Evolutionary conservation across 805 yeast species (phyloP).

Genomic region (Wickerhamomyces tratensis): DNA sequence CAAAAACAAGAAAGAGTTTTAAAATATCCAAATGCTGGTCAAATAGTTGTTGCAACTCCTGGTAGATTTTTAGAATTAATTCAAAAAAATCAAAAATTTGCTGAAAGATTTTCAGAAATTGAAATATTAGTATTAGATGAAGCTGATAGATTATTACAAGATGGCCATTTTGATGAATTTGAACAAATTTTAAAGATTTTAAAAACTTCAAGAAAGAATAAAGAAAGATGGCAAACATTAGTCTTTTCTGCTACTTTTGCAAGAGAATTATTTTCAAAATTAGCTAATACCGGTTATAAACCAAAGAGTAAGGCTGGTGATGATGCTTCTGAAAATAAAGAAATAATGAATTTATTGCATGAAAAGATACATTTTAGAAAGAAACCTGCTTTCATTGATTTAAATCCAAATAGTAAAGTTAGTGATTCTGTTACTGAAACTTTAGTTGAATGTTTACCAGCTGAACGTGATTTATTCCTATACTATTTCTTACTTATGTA

Average conservation of each 20-base stretch:
- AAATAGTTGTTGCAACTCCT: constrained; percentile 85
- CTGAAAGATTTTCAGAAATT: constrained; percentile 30
- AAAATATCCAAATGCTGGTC: constrained; percentile 54
- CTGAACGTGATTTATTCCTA: constrained; percentile 81
- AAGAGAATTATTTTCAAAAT: constrained; percentile 67
- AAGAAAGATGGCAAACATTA: constrained; percentile 62
- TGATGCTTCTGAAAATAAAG: constrained; percentile 31
- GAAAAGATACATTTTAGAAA: constrained; percentile 64
- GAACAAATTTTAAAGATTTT: constrained; percentile 69
- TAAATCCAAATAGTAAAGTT: constrained; percentile 76
- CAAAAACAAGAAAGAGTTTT: constrained; percentile 86
- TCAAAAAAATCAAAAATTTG: constrained; percentile 43
- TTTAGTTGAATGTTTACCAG: constrained; percentile 81
- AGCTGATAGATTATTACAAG: constrained; percentile 91
- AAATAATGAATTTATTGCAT: constrained; percentile 56
- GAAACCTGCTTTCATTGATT: constrained; percentile 68
- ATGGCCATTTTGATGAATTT: constrained; percentile 92
- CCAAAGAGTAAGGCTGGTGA: constrained; percentile 14
- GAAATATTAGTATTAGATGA: constrained; percentile 74
- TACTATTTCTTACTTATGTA: constrained; percentile 82
- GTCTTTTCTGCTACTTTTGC: constrained; percentile 96
- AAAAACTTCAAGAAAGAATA: constrained; percentile 37
- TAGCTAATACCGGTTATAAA: constrained; percentile 33
- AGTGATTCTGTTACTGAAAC: constrained; percentile 75
- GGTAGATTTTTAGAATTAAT: constrained; percentile 83